A percentile compares a stretch with the other conserved stretches of the same genome.
phyloP scores from a whole-genome alignment of 202 grass and related monocot species.

The Bolboschoenoplectus hybrid region DNA sequence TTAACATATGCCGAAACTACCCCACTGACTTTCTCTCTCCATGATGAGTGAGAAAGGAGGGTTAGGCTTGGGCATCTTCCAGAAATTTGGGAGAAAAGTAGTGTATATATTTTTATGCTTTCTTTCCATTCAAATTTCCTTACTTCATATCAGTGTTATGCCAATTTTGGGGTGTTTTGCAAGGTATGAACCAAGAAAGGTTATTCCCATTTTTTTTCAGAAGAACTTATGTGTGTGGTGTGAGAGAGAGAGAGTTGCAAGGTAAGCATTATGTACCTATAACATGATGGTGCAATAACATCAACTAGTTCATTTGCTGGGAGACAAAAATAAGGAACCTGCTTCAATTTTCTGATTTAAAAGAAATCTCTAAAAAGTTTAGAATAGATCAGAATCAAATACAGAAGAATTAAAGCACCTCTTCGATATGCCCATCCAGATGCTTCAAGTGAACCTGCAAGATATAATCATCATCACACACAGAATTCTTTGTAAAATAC shows the following conservation, averaged over 20 bases:
- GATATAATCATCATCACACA: slow-evolving; percentile 39
- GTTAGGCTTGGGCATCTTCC: background rate
- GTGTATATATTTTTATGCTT: background rate
- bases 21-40: background rate
- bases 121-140: background rate
- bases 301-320: slow-evolving; percentile 89
- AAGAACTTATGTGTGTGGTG: background rate
- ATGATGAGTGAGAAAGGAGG: background rate
- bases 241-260: background rate
- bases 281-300: slow-evolving; percentile 91
- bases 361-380: slow-evolving; percentile 13
- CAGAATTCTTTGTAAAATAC: background rate
- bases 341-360: slow-evolving; percentile 42
- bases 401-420: slow-evolving; percentile 47
- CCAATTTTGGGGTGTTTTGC: background rate
- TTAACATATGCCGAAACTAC: background rate
- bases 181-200: background rate
- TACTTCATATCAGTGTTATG: background rate
- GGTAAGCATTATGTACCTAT: slow-evolving; percentile 57
- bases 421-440: slow-evolving; percentile 92
- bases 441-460: slow-evolving; percentile 94
- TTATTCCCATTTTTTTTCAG: background rate
- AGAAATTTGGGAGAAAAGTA: background rate
- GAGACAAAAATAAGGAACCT: slow-evolving; percentile 92
- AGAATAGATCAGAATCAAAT: slow-evolving; percentile 27